phyloP scores from a whole-genome alignment of 2,329 filamentous ascomycete genomes.

The Ramularia endophylla region DNA sequence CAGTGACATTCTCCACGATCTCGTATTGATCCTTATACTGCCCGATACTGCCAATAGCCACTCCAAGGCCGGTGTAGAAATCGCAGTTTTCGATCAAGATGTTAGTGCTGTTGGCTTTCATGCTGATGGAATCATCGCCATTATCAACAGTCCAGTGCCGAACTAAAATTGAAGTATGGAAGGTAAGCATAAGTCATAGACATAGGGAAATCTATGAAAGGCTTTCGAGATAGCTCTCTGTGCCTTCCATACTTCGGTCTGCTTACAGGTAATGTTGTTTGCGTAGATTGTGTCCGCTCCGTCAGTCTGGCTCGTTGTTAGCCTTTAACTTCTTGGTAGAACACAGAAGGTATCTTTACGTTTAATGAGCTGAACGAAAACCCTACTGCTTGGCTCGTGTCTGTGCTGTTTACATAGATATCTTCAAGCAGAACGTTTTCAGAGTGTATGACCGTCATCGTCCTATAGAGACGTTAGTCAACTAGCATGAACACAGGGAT shows the following conservation, averaged over 20 bases:
- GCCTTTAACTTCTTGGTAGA: no score
- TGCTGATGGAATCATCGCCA: constrained; percentile 48
- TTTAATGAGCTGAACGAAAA: constrained; percentile 25
- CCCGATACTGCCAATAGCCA: constrained; percentile 53
- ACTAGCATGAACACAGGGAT: background rate
- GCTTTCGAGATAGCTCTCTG: no score
- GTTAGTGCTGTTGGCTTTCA: constrained; percentile 52
- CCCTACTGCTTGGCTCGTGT: constrained; percentile 18
- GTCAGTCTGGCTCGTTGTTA: constrained; percentile 36
- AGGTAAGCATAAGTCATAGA: no score
- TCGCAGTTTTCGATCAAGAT: constrained; percentile 45
- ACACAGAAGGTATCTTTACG: background rate
- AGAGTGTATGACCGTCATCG: constrained; percentile 48
- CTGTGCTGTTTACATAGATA: constrained; percentile 50
- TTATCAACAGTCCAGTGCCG: constrained; percentile 46
- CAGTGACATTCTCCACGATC: constrained; percentile 45
- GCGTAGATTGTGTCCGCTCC: constrained; percentile 50
- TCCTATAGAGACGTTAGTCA: constrained; percentile 7
- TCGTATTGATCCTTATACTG: constrained; percentile 48
- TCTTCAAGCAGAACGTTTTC: constrained; percentile 43
- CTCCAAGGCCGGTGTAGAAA: constrained; percentile 46
- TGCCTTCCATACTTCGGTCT: no score
- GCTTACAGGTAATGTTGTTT: constrained; percentile 46
- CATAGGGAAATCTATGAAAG: no score
- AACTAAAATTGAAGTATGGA: no score